Percentiles rank a stretch among this genome's conserved stretches.
Evolutionary conservation across 306 rosid genomes (phyloP).

Genomic region (Casuarina glauca): DNA sequence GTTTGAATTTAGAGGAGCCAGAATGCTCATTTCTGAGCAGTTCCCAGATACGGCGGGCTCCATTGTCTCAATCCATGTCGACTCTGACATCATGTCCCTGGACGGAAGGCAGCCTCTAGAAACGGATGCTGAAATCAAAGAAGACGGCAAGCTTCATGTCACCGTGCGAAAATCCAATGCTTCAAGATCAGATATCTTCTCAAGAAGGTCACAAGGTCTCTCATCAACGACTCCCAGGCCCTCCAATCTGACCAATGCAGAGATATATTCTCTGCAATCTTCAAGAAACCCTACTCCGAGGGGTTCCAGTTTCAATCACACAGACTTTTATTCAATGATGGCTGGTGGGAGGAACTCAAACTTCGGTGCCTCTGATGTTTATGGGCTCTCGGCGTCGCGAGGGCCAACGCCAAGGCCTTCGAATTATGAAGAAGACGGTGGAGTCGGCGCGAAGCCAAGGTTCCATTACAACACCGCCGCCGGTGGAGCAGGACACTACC

Average conservation of each 20-base stretch:
- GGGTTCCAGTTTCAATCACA: constrained; percentile 84
- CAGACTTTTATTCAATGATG: constrained; percentile 84
- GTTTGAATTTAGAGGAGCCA: constrained; percentile 81
- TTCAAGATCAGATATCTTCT: constrained; percentile 69
- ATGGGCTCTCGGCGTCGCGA: constrained; percentile 65
- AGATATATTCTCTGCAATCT: constrained; percentile 81
- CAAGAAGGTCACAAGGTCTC: constrained; percentile 72
- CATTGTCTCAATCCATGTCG: constrained; percentile 85
- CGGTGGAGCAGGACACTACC: constrained; percentile 56
- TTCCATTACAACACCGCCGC: constrained; percentile 37
- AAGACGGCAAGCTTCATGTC: constrained; percentile 85
- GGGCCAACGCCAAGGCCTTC: constrained; percentile 80
- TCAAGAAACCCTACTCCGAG: constrained; percentile 78
- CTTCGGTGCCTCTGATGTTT: constrained; percentile 65
- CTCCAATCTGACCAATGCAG: constrained; percentile 79
- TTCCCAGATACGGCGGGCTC: constrained; percentile 85
- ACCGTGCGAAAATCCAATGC: constrained; percentile 78
- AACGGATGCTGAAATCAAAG: constrained; percentile 69
- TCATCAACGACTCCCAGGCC: constrained; percentile 73
- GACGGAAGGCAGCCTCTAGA: constrained; percentile 73
- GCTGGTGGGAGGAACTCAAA: constrained; percentile 69
- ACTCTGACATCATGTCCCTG: constrained; percentile 76
- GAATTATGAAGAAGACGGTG: constrained; percentile 65
- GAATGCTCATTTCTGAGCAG: constrained; percentile 71
- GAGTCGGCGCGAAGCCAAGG: constrained; percentile 41